Conservation (phyloP, 495 filamentous ascomycete species). For the Sabuloglossum arenarium region DNA sequence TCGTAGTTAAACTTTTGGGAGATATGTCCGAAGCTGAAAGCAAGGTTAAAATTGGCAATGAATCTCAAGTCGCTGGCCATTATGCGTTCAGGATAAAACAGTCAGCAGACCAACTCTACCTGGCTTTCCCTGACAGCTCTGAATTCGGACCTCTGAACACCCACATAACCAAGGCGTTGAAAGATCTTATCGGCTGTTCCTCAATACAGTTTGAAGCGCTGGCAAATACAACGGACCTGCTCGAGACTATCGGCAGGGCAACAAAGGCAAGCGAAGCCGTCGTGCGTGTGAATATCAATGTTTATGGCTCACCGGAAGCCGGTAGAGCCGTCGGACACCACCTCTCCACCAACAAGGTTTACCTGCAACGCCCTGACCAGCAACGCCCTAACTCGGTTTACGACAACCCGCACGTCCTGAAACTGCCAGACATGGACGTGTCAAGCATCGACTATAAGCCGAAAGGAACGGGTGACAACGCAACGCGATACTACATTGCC, state of each 20-base stretch:
- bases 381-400: conserved; percentile 8
- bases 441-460: too few species aligned
- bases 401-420: conserved; percentile 16
- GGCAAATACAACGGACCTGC: background rate
- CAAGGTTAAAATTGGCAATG: conserved; percentile 4
- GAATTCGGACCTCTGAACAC: conserved; percentile 11
- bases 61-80: too few species aligned
- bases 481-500: too few species aligned
- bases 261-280: conserved; percentile 10
- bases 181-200: too few species aligned
- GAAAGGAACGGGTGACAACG: too few species aligned
- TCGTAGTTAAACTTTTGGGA: conserved; percentile 9
- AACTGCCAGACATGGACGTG: too few species aligned
- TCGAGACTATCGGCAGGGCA: conserved; percentile 9
- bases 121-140: conserved; percentile 9
- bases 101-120: conserved; percentile 5
- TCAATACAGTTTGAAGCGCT: conserved; percentile 9
- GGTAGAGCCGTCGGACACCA: conserved; percentile 10
- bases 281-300: conserved; percentile 16
- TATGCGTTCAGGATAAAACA: conserved; percentile 7
- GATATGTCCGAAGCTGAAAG: conserved; percentile 8
- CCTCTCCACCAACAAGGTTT: conserved; percentile 15
- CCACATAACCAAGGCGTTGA: conserved; percentile 5
- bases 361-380: conserved; percentile 16
- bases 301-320: conserved; percentile 14